Conservation (phyloP, 495 filamentous ascomycete species). For the Aspergillus sclerotioniger region DNA sequence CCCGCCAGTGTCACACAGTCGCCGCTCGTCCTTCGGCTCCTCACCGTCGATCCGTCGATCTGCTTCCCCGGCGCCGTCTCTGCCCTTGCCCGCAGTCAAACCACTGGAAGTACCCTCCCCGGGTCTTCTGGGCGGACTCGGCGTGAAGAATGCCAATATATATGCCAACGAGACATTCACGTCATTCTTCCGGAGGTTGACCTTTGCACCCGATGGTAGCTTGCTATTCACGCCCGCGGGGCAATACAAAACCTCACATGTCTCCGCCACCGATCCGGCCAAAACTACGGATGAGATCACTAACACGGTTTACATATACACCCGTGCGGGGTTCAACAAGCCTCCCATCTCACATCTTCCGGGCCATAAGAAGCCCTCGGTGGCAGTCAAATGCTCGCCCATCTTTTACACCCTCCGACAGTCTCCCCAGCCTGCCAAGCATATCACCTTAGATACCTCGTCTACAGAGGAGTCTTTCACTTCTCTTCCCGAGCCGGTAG, state of each 20-base stretch:
- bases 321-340: conserved; percentile 92
- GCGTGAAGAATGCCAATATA: conserved; percentile 79
- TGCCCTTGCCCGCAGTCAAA: conserved; percentile 96
- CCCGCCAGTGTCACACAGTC: conserved; percentile 84
- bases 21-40: conserved; percentile 93
- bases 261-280: conserved; percentile 59
- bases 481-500: conserved; percentile 76
- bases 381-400: conserved; percentile 92
- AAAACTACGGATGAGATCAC: conserved; percentile 81
- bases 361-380: conserved; percentile 97
- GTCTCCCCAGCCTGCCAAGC: conserved; percentile 64
- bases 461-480: conserved; percentile 80
- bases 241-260: conserved; percentile 83
- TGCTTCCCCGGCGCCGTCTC: conserved; percentile 89
- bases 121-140: conserved; percentile 54
- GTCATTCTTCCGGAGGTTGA: conserved; percentile 92
- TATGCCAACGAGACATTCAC: conserved; percentile 98
- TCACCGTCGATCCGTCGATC: conserved; percentile 81
- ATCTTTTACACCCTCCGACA: conserved; percentile 80
- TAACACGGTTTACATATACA: conserved; percentile 99
- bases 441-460: conserved; percentile 93
- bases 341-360: conserved; percentile 97
- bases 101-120: conserved; percentile 86
- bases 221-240: conserved; percentile 94
- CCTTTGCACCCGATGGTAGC: conserved; percentile 94